Evolutionary conservation across 1,139 yeast species (phyloP), one percentile per base, ranked within the genome.

Genomic region (Saccharomyces uvarum): DNA sequence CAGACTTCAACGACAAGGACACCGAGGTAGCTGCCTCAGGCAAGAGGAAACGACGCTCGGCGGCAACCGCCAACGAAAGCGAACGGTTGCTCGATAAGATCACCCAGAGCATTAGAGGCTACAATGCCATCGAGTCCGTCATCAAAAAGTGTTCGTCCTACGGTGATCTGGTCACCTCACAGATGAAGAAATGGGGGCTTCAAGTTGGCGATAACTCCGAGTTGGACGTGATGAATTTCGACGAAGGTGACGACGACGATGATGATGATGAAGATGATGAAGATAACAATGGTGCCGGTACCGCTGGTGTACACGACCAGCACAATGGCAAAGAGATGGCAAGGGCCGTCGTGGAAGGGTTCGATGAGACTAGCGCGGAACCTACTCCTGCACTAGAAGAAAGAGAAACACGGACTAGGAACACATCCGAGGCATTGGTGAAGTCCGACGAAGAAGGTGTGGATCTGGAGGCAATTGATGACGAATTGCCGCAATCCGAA

Each of bases 111-210:
- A 75, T 93, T 60, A 81, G 83, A 63, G 99, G 99, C 2, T 95
- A 93, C 68, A 86, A 84, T 59, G 98, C 99, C 0, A 96, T 93
- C 42, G 98, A 93, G 65, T 86, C 95, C 26, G 76, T 95, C 61
- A 88, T 95, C 56, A 83, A 84, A 60, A 81, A 83, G 62, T 95
- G 99, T 73, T 83, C 91, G 11, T 80, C 81, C 29, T 84, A 88
- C 60, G 96, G 98, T 53, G 75, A 77, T 8, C 72, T 76, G 11
- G 88, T 95, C 54, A 78, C 90, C 2, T 70, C 74, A 7, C 95
- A 89, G 59, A 88, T 93, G 75, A 76, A 77, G 51, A 76, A 78
- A 57, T 93, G 99, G 99, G 98, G 98, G 28, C 88, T 90, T 9
- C 76, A 81, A 48, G 67, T 85, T 51, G 73, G 82, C 59, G 73